These are phyloP conservation scores for Suillus spraguei DNA, from an alignment of 768 basidiomycete species.

Conservation along the genomic window DNA sequence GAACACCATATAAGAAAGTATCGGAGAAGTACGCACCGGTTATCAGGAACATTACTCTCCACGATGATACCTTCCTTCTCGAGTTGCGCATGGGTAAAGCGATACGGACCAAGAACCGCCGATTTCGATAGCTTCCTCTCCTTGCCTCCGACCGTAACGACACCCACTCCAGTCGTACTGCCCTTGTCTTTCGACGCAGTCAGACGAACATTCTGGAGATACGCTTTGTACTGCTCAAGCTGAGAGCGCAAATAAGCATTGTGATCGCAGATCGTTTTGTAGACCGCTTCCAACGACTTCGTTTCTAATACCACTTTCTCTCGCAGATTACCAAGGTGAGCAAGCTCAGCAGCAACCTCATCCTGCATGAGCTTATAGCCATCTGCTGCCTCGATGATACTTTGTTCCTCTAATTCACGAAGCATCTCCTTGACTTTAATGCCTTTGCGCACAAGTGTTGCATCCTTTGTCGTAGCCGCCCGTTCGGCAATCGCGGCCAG, in stretches of 20 bases:
- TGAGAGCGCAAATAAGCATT: conserved; percentile 96
- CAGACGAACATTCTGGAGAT: conserved; percentile 94
- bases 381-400: conserved; percentile 80
- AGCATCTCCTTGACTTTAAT: conserved; percentile 99
- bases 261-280: conserved; percentile 99
- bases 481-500: conserved; percentile 88
- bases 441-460: conserved; percentile 91
- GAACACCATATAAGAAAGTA: neutral
- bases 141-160: conserved; percentile 94
- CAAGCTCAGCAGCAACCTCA: conserved; percentile 93
- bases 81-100: conserved; percentile 96
- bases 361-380: conserved; percentile 96
- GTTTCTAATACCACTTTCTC: conserved; percentile 96
- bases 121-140: conserved; percentile 92
- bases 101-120: conserved; percentile 90
- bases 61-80: conserved; percentile 99
- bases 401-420: conserved; percentile 89
- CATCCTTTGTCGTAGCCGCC: conserved; percentile 97
- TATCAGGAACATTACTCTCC: conserved; percentile 98
- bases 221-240: conserved; percentile 99
- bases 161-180: conserved; percentile 85
- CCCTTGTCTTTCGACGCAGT: conserved; percentile 90
- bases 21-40: conserved; percentile 58
- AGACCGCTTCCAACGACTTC: conserved; percentile 91
- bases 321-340: conserved; percentile 92